Percentiles rank a stretch among this genome's conserved stretches.
Conservation (phyloP, 2,329 filamentous ascomycete genomes). For the Colletotrichum destructivum region DNA sequence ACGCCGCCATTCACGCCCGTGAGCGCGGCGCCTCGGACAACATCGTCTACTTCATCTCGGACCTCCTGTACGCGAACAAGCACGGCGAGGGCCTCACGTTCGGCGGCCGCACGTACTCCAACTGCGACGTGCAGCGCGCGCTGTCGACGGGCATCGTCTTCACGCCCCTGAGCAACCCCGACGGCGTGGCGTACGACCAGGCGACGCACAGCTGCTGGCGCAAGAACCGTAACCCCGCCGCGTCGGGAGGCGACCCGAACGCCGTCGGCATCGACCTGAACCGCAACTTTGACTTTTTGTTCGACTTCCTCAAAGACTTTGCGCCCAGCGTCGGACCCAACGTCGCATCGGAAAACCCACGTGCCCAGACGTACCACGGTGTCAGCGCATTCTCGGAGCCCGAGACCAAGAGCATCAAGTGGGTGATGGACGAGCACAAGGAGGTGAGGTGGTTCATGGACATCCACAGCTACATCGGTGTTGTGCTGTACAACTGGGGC, state of each 20-base stretch:
- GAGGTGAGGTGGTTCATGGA: slow-evolving; percentile 72
- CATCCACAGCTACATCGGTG: slow-evolving; percentile 67
- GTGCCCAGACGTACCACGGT: slow-evolving; percentile 66
- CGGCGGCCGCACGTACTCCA: slow-evolving; percentile 66
- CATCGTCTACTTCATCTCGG: slow-evolving; percentile 71
- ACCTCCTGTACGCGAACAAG: slow-evolving; percentile 69
- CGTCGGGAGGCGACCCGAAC: slow-evolving; percentile 48
- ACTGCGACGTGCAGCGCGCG: slow-evolving; percentile 65
- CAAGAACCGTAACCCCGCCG: slow-evolving; percentile 67
- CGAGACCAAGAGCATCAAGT: slow-evolving; percentile 69
- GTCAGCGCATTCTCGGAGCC: slow-evolving; percentile 67
- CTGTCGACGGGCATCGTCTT: slow-evolving; percentile 68
- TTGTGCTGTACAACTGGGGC: slow-evolving; percentile 68
- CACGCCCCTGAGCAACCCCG: slow-evolving; percentile 66
- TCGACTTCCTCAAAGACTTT: slow-evolving; percentile 66
- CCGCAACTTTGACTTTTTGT: slow-evolving; percentile 72
- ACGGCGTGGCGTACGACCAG: slow-evolving; percentile 69
- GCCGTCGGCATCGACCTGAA: slow-evolving; percentile 67
- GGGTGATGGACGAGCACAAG: slow-evolving; percentile 64
- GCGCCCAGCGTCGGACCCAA: slow-evolving; percentile 54
- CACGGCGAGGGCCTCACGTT: slow-evolving; percentile 65
- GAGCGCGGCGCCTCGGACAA: slow-evolving; percentile 72
- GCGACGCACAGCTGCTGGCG: slow-evolving; percentile 68
- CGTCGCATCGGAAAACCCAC: slow-evolving; percentile 60
- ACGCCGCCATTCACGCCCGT: slow-evolving; percentile 69